phyloP scores from a whole-genome alignment of 164 flowering plant genomes.

The grape (Vitis vinifera) region ASM3070453v1 NC_081817.1:1569501-1570000 shows the following conservation, averaged over 20 bases:
- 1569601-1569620: background rate
- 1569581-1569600: slow-evolving; percentile 3
- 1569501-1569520: too few species aligned
- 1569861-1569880: slow-evolving; percentile 49
- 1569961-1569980: too few species aligned
- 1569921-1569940: background rate
- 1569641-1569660: background rate
- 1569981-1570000: too few species aligned
- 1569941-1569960: too few species aligned
- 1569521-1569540: too few species aligned
- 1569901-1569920: background rate
- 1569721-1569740: background rate
- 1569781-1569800: background rate
- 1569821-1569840: slow-evolving; percentile 16
- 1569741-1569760: background rate
- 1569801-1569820: slow-evolving; percentile 16
- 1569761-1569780: background rate
- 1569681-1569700: too few species aligned
- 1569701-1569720: background rate
- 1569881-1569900: background rate
- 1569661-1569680: background rate
- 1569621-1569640: background rate
- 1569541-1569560: background rate
- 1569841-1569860: slow-evolving; percentile 44
- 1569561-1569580: background rate